Conservation (phyloP, 306 rosid species). For the Senna siamea region DNA sequence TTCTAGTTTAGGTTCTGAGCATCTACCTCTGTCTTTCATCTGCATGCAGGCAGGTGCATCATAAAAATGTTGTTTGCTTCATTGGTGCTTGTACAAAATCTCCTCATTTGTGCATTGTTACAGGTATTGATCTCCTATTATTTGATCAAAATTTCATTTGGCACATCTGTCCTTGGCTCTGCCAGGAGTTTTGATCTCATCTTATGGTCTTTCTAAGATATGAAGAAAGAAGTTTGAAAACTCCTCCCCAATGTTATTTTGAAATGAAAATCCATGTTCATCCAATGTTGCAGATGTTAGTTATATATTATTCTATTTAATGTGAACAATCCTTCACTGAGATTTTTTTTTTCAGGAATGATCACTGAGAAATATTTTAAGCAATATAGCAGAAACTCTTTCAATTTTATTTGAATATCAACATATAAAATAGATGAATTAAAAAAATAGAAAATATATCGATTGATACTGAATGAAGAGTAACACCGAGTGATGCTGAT, state of each 20-base stretch:
- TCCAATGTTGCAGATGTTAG: background rate
- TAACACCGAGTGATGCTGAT: background rate
- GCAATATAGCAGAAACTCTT: constrained; percentile 4
- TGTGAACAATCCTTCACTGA: background rate
- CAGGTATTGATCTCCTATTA: constrained; percentile 59
- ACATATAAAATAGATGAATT: background rate
- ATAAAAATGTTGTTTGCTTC: constrained; percentile 90
- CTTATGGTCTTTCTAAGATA: background rate
- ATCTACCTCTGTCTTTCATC: constrained; percentile 15
- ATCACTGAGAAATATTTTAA: background rate
- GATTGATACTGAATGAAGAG: background rate
- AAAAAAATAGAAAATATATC: background rate
- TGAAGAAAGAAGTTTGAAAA: background rate
- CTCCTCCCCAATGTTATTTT: background rate
- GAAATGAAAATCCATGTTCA: background rate
- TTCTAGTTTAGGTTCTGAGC: constrained; percentile 26
- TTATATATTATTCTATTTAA: constrained; percentile 23
- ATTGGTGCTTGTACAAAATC: constrained; percentile 90
- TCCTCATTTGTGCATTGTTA: constrained; percentile 89
- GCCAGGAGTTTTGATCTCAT: background rate
- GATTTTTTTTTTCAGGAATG: background rate
- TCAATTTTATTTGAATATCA: background rate
- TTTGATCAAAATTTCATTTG: constrained; percentile 24
- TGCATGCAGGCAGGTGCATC: constrained; percentile 86
- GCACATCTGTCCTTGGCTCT: background rate